These are phyloP conservation scores for Saturnispora mendoncae DNA, from an alignment of 805 yeast genomes.

Conservation along the genomic window DNA sequence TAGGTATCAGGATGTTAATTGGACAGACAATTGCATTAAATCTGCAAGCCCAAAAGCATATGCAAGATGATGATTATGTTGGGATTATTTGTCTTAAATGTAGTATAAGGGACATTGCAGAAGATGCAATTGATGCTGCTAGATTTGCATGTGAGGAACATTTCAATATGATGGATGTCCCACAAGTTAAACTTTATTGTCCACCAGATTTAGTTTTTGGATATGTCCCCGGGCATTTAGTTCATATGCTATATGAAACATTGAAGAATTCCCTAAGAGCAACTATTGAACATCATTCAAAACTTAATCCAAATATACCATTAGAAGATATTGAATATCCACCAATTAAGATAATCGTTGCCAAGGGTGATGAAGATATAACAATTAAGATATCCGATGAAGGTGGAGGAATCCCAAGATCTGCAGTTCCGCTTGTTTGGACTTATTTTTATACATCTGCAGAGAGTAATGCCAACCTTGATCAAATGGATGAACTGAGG, in stretches of 20 bases:
- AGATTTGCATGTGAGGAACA: constrained; percentile 86
- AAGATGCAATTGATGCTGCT: constrained; percentile 85
- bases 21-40: constrained; percentile 85
- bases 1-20: constrained; percentile 86
- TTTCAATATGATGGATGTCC: constrained; percentile 80
- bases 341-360: constrained; percentile 76
- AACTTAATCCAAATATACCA: constrained; percentile 38
- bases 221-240: constrained; percentile 90
- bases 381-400: constrained; percentile 87
- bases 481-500: constrained; percentile 25
- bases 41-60: constrained; percentile 26
- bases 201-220: constrained; percentile 70
- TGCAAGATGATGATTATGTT: constrained; percentile 58
- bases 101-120: constrained; percentile 73
- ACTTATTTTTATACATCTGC: constrained; percentile 88
- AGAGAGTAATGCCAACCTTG: constrained; percentile 46
- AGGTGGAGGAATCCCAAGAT: constrained; percentile 88
- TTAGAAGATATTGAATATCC: constrained; percentile 67
- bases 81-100: constrained; percentile 85
- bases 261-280: constrained; percentile 82
- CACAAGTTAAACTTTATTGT: constrained; percentile 70
- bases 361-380: constrained; percentile 84
- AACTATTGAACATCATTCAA: constrained; percentile 72
- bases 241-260: constrained; percentile 85
- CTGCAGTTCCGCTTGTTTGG: constrained; percentile 81